Percentiles rank a stretch among this genome's conserved stretches.
Conservation (phyloP, 352 stramenopile genomes). For the Globisporangium canariense region DNA sequence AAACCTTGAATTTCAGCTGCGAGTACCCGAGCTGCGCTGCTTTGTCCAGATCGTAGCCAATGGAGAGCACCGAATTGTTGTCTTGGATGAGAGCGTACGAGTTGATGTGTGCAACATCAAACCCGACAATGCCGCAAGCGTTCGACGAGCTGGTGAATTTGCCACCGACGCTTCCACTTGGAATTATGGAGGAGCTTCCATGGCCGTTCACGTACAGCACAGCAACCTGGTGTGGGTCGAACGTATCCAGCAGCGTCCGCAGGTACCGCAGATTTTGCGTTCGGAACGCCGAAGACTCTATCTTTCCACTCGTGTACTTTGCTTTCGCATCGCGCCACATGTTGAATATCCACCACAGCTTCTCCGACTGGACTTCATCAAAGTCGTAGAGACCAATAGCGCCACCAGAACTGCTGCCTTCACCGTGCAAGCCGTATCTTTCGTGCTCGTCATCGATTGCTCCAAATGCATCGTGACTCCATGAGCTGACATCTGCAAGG, state of each 20-base stretch:
- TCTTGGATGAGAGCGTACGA: slow-evolving; percentile 74
- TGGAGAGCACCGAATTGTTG: slow-evolving; percentile 56
- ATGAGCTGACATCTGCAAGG: slow-evolving; percentile 49
- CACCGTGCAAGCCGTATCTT: slow-evolving; percentile 28
- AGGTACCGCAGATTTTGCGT: slow-evolving; percentile 69
- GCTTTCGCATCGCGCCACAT: slow-evolving; percentile 54
- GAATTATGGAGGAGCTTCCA: slow-evolving; percentile 23
- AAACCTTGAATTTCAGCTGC: slow-evolving; percentile 65
- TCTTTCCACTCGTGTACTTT: slow-evolving; percentile 73
- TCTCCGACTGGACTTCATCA: slow-evolving; percentile 78
- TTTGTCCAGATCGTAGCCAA: slow-evolving; percentile 43
- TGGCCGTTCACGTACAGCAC: slow-evolving; percentile 51
- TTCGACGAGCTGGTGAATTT: slow-evolving; percentile 23
- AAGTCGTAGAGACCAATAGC: slow-evolving; percentile 74
- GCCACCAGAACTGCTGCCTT: slow-evolving; percentile 49
- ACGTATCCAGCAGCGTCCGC: slow-evolving; percentile 65
- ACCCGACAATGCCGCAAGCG: slow-evolving; percentile 53
- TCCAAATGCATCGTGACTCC: slow-evolving; percentile 20
- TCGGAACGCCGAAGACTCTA: slow-evolving; percentile 61
- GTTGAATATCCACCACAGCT: slow-evolving; percentile 84
- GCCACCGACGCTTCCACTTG: slow-evolving; percentile 21
- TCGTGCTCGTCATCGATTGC: slow-evolving; percentile 27
- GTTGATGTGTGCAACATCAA: slow-evolving; percentile 76
- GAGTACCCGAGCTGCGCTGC: slow-evolving; percentile 13
- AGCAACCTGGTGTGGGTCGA: slow-evolving; percentile 77